Conservation (phyloP, 805 yeast genomes). For the Suhomyces sp. region DNA sequence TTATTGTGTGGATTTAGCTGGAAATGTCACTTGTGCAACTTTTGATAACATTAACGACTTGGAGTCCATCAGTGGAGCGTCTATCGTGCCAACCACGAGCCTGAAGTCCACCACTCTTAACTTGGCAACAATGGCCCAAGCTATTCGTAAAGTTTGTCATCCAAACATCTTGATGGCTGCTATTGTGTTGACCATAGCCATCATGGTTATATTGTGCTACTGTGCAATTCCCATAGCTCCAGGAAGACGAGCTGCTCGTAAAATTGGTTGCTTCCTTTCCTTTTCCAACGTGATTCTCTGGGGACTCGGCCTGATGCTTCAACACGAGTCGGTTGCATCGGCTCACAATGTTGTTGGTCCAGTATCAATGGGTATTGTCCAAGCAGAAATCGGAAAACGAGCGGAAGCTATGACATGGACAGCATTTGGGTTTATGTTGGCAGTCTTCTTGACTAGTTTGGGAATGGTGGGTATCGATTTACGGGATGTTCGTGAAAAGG, state of each 20-base stretch:
- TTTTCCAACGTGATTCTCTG: conserved; percentile 41
- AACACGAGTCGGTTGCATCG: conserved; percentile 54
- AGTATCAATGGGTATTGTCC: conserved; percentile 51
- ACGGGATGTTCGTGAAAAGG: too few species aligned
- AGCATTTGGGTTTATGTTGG: conserved; percentile 48
- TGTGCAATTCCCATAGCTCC: conserved; percentile 52
- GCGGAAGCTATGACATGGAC: conserved; percentile 64
- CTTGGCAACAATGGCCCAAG: conserved; percentile 46
- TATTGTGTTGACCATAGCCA: conserved; percentile 41
- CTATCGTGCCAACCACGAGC: conserved; percentile 29
- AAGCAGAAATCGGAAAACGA: conserved; percentile 46
- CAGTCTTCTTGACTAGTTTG: conserved; percentile 22
- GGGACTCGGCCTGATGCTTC: conserved; percentile 68
- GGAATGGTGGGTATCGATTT: background rate
- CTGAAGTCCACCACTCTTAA: conserved; percentile 31
- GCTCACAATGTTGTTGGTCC: conserved; percentile 43
- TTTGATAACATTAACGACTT: conserved; percentile 25
- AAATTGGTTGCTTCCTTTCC: conserved; percentile 30
- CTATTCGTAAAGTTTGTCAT: conserved; percentile 48
- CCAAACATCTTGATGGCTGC: conserved; percentile 54
- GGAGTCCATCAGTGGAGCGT: conserved; percentile 27
- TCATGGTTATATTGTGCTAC: conserved; percentile 45
- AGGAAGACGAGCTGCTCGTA: conserved; percentile 24
- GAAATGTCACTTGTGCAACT: conserved; percentile 36
- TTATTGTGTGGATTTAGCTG: conserved; percentile 46